Conservation (phyloP, 441 rosid genomes). For the Euphorbia neoarborescens region DNA sequence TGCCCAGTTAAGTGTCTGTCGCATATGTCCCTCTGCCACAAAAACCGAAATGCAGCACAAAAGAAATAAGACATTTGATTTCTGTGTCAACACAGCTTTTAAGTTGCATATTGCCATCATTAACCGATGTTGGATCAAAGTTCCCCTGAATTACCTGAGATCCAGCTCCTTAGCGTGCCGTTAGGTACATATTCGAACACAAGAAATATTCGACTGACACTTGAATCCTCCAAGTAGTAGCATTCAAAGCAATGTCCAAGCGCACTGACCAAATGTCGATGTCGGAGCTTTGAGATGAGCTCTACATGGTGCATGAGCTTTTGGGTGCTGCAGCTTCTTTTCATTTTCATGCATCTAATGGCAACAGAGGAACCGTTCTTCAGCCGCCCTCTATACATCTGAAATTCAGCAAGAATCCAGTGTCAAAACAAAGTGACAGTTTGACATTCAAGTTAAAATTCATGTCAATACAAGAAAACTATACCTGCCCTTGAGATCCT, state of each 20-base stretch:
- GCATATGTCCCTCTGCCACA: conserved; percentile 35
- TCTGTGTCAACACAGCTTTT: neutral
- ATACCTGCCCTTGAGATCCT: conserved; percentile 87
- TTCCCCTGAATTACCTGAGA: conserved; percentile 82
- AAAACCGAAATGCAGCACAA: neutral
- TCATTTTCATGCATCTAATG: conserved; percentile 62
- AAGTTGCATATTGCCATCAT: neutral
- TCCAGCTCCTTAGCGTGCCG: conserved; percentile 78
- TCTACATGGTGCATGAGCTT: conserved; percentile 78
- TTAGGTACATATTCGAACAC: conserved; percentile 81
- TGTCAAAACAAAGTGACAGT: neutral
- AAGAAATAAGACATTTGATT: neutral
- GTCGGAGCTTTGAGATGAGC: conserved; percentile 75
- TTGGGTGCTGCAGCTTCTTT: conserved; percentile 60
- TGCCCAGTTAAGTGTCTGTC: conserved; percentile 54
- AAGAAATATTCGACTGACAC: conserved; percentile 81
- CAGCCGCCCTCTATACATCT: conserved; percentile 78
- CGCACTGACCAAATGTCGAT: conserved; percentile 78
- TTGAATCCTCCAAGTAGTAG: conserved; percentile 85
- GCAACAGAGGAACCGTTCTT: conserved; percentile 68
- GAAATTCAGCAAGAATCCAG: conserved; percentile 21
- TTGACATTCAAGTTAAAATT: neutral
- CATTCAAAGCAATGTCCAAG: conserved; percentile 90
- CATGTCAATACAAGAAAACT: neutral
- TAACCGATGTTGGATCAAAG: too few species aligned